Evolutionary conservation across 2,329 filamentous ascomycete species (phyloP).

Genomic region (Fusarium pseudocircinatum): DNA sequence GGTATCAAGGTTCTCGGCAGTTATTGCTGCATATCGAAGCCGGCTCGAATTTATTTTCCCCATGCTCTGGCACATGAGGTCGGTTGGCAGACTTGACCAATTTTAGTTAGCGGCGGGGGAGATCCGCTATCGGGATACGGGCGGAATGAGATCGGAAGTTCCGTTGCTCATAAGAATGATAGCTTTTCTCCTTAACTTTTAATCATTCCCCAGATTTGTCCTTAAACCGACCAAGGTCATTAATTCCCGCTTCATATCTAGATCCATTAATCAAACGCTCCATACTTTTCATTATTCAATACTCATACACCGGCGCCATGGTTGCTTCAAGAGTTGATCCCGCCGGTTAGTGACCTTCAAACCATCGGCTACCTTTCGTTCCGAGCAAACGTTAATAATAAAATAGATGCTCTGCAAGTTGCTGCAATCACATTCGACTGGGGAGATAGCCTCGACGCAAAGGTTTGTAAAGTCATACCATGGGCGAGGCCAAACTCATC

Average conservation of each 20-base stretch:
- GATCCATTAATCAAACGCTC: accelerated
- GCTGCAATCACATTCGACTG: slow-evolving; percentile 1
- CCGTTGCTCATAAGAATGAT: not conserved
- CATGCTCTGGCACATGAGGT: accelerated
- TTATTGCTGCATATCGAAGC: not conserved
- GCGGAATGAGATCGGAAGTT: not conserved
- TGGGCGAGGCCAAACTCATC: too few species aligned
- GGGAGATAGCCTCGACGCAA: not conserved
- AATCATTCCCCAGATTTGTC: not conserved
- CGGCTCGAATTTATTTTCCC: not conserved
- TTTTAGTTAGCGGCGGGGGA: not conserved
- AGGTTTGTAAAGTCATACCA: not conserved
- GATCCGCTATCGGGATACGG: not conserved
- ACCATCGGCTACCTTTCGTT: not conserved
- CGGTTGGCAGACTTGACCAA: not conserved
- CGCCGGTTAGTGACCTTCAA: not conserved
- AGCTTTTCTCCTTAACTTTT: not conserved
- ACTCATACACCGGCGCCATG: not conserved
- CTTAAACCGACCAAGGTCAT: not conserved
- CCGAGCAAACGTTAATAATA: too few species aligned
- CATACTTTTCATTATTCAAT: too few species aligned
- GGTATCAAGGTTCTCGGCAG: not conserved
- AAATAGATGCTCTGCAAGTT: not conserved
- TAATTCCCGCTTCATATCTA: accelerated
- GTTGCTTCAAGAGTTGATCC: not conserved